Evolutionary conservation across 2,329 filamentous ascomycete species (phyloP).

Genomic region (Rhinocladiella mackenziei): DNA sequence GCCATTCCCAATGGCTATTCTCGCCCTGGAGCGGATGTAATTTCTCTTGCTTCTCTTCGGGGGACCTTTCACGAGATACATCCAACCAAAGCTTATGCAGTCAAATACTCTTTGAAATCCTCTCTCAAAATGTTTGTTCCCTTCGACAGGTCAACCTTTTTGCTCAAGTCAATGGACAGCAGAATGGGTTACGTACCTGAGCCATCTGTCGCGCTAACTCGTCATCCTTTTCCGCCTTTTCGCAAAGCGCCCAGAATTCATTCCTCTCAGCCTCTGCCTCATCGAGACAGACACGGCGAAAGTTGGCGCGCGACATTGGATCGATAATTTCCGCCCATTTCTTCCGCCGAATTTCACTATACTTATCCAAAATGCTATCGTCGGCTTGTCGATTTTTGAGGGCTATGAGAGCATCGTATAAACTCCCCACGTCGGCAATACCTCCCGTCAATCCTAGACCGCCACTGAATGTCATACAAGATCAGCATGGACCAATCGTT

Average conservation of each 20-base stretch:
- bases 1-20: too few relatives aligned
- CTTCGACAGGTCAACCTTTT: slow-evolving; percentile 7
- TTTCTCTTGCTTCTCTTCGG: too few relatives aligned
- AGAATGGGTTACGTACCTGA: slow-evolving; percentile 10
- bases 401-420: slow-evolving; percentile 56
- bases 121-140: slow-evolving; percentile 18
- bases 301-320: slow-evolving; percentile 43
- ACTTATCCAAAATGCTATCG: slow-evolving; percentile 43
- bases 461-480: slow-evolving; percentile 35
- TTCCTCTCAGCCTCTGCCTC: slow-evolving; percentile 37
- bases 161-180: neutral
- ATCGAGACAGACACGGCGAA: slow-evolving; percentile 35
- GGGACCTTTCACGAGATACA: neutral
- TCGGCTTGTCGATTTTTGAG: slow-evolving; percentile 40
- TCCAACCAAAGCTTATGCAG: slow-evolving; percentile 1
- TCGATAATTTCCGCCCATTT: slow-evolving; percentile 41
- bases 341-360: slow-evolving; percentile 39
- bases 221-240: slow-evolving; percentile 35
- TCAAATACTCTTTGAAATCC: slow-evolving; percentile 20
- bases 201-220: slow-evolving; percentile 22
- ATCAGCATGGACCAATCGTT: neutral
- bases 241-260: slow-evolving; percentile 36
- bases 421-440: slow-evolving; percentile 59
- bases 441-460: slow-evolving; percentile 62
- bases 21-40: too few relatives aligned